phyloP scores from a whole-genome alignment of 345 rosid species.

The Lumnitzera littorea region DNA sequence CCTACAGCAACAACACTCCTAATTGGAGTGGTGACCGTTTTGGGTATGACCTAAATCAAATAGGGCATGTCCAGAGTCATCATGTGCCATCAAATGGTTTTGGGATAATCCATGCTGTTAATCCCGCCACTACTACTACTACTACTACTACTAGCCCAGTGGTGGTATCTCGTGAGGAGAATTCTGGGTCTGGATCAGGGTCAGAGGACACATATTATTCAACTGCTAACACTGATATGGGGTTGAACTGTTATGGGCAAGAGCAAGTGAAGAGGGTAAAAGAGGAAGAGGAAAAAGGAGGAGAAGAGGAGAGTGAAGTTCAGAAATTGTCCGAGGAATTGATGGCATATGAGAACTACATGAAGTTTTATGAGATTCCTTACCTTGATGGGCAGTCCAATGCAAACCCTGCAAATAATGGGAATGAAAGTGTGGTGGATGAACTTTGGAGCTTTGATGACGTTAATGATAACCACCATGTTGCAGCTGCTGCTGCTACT shows the following conservation, averaged over 20 bases:
- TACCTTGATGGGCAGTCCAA: constrained; percentile 57
- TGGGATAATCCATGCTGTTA: background rate
- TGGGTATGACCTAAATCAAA: constrained; percentile 29
- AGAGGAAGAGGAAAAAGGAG: constrained; percentile 17
- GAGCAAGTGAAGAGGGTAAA: too few relatives aligned
- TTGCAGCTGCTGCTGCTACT: background rate
- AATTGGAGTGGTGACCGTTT: constrained; percentile 11
- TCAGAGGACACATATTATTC: constrained; percentile 2
- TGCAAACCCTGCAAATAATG: constrained; percentile 16
- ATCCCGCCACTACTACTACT: too few relatives aligned
- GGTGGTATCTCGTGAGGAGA: constrained; percentile 19
- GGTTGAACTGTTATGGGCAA: too few relatives aligned
- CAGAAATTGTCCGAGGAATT: constrained; percentile 63
- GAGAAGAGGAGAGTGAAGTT: constrained; percentile 33
- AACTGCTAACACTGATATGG: too few relatives aligned
- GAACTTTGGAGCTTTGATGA: constrained; percentile 62
- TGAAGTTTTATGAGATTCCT: constrained; percentile 72
- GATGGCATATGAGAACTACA: constrained; percentile 60
- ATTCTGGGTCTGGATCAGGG: constrained; percentile 20
- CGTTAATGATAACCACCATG: constrained; percentile 2
- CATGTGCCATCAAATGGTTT: background rate
- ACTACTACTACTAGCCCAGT: constrained; percentile 5
- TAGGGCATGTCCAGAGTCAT: constrained; percentile 1
- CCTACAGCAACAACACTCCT: background rate
- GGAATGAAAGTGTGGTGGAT: constrained; percentile 43